Conservation (phyloP, 2,329 filamentous ascomycete genomes). For the Botryotinia narcissicola region DNA sequence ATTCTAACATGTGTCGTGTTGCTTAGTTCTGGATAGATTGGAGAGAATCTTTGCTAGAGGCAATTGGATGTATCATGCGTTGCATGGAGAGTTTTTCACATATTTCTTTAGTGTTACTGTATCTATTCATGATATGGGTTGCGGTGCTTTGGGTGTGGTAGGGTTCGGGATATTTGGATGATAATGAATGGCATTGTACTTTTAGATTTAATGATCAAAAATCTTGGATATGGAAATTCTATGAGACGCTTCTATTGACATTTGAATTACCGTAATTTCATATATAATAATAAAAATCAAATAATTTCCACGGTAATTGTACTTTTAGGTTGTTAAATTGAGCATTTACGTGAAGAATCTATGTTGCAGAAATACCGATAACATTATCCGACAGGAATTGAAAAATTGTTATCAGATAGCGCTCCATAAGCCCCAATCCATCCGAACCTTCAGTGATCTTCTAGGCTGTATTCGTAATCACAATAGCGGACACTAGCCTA, state of each 20-base stretch:
- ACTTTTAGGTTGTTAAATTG: background rate
- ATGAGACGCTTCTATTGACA: background rate
- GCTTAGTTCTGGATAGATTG: constrained; percentile 15
- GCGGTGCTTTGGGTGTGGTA: constrained; percentile 4
- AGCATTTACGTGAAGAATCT: background rate
- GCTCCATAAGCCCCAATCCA: background rate
- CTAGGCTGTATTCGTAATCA: background rate
- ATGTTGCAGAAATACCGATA: too few species aligned
- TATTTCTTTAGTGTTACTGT: constrained; percentile 1
- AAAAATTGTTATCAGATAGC: background rate
- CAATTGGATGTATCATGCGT: background rate
- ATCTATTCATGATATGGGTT: constrained; percentile 1
- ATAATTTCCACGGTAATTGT: background rate
- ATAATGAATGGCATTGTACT: constrained; percentile 17
- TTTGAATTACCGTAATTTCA: background rate
- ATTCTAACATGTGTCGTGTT: constrained; percentile 11
- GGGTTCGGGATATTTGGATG: constrained; percentile 4
- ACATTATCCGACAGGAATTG: background rate
- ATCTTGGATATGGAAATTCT: background rate
- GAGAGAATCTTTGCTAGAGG: background rate
- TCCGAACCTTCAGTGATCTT: background rate
- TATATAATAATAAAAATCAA: rapidly evolving
- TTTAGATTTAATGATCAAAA: constrained; percentile 7
- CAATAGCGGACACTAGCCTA: background rate
- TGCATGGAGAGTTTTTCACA: background rate